phyloP scores from a whole-genome alignment of 371 early-diverging fungal genomes.

The Actinomortierella ambigua region DNA sequence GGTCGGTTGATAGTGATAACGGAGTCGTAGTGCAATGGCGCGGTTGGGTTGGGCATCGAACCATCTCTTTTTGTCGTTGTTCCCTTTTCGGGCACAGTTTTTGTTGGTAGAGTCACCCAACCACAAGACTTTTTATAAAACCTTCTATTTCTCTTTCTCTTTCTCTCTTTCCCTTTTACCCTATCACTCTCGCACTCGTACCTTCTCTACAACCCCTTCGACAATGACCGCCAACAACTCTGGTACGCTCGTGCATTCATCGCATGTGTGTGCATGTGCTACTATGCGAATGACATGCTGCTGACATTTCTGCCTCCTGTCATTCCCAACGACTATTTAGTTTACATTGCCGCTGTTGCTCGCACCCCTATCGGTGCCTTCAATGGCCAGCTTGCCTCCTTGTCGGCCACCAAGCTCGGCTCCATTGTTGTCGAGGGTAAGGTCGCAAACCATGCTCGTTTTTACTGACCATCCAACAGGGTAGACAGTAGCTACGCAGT shows the following conservation, averaged over 20 bases:
- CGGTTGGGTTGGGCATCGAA: no score
- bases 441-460: neutral
- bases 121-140: no score
- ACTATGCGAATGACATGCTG: neutral
- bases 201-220: neutral
- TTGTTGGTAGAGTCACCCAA: no score
- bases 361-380: slow-evolving; percentile 97
- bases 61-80: no score
- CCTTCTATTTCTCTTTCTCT: neutral
- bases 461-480: neutral
- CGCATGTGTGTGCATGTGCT: neutral
- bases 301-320: neutral
- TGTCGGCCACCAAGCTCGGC: slow-evolving; percentile 90
- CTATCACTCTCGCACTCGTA: neutral
- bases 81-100: no score
- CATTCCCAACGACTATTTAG: slow-evolving; percentile 33
- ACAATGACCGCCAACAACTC: slow-evolving; percentile 31
- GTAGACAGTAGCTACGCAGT: neutral
- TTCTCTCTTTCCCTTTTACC: slow-evolving; percentile 1
- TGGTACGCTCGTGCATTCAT: slow-evolving; percentile 8
- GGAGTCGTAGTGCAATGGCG: no score
- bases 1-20: no score
- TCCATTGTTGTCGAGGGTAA: slow-evolving; percentile 88
- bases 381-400: slow-evolving; percentile 85
- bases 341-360: slow-evolving; percentile 87